Conservation (phyloP, 768 basidiomycete genomes). For the Leccinum barrowsii region DNA sequence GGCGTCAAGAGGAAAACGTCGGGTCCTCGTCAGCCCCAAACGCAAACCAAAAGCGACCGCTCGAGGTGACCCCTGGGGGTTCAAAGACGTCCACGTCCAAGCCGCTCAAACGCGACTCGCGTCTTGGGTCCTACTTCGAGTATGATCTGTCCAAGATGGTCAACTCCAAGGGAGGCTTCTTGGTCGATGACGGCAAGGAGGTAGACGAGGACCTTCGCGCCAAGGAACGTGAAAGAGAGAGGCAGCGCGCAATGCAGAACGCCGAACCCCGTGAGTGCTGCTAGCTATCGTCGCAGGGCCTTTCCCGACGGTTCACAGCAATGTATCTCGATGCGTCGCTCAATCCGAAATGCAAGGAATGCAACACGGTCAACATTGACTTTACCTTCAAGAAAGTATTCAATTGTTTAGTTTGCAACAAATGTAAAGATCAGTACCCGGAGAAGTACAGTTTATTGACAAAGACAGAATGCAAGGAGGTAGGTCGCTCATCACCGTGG, state of each 20-base stretch:
- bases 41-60: conserved; percentile 71
- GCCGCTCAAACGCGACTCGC: conserved; percentile 64
- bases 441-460: conserved; percentile 94
- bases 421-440: conserved; percentile 84
- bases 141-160: conserved; percentile 97
- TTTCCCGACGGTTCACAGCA: conserved; percentile 42
- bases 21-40: conserved; percentile 49
- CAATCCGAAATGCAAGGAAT: conserved; percentile 86
- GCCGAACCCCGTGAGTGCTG: conserved; percentile 59
- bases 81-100: conserved; percentile 61
- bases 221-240: conserved; percentile 80
- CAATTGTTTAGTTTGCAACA: conserved; percentile 79
- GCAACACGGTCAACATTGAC: conserved; percentile 87
- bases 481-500: conserved; percentile 30
- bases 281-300: not conserved
- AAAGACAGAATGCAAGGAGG: conserved; percentile 98
- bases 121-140: conserved; percentile 90
- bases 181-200: conserved; percentile 85
- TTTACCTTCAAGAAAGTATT: conserved; percentile 79
- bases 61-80: conserved; percentile 52
- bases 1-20: conserved; percentile 56
- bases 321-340: conserved; percentile 68
- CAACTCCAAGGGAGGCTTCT: conserved; percentile 93
- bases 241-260: conserved; percentile 71
- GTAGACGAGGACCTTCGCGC: conserved; percentile 69